Evolutionary conservation across 2,329 filamentous ascomycete species (phyloP).

Genomic region (Colletotrichum spinosum): DNA sequence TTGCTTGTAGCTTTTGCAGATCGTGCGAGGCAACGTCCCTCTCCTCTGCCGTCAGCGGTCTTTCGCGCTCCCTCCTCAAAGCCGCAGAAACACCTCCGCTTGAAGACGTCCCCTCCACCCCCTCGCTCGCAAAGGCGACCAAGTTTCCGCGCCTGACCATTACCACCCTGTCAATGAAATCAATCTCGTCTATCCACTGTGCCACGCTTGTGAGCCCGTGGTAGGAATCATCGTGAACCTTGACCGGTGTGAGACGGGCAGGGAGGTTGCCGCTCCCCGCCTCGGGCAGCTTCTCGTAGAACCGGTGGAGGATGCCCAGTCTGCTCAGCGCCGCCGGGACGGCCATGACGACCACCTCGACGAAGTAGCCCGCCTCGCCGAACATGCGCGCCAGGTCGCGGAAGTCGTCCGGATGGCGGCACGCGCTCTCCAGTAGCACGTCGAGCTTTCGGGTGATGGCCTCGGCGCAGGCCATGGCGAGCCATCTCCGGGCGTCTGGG

Average conservation of each 20-base stretch:
- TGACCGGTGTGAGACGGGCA: conserved; percentile 54
- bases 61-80: conserved; percentile 42
- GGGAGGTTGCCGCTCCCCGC: conserved; percentile 50
- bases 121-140: conserved; percentile 45
- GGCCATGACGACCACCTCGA: conserved; percentile 55
- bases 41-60: conserved; percentile 45
- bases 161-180: conserved; percentile 49
- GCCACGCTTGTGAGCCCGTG: conserved; percentile 52
- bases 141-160: conserved; percentile 53
- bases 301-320: conserved; percentile 56
- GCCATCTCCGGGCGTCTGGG: conserved; percentile 57
- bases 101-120: background rate
- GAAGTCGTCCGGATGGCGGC: conserved; percentile 57
- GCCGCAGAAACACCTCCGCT: conserved; percentile 39
- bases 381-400: conserved; percentile 50
- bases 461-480: conserved; percentile 51
- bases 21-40: conserved; percentile 41
- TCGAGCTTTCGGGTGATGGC: conserved; percentile 47
- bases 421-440: conserved; percentile 59
- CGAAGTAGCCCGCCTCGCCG: conserved; percentile 47
- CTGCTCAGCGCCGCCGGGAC: conserved; percentile 55
- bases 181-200: conserved; percentile 48
- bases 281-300: conserved; percentile 49
- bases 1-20: conserved; percentile 41
- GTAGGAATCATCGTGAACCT: conserved; percentile 60